These are phyloP conservation scores for Martiniozyma abietophila DNA, from an alignment of 805 yeast species.

Conservation along the genomic window DNA sequence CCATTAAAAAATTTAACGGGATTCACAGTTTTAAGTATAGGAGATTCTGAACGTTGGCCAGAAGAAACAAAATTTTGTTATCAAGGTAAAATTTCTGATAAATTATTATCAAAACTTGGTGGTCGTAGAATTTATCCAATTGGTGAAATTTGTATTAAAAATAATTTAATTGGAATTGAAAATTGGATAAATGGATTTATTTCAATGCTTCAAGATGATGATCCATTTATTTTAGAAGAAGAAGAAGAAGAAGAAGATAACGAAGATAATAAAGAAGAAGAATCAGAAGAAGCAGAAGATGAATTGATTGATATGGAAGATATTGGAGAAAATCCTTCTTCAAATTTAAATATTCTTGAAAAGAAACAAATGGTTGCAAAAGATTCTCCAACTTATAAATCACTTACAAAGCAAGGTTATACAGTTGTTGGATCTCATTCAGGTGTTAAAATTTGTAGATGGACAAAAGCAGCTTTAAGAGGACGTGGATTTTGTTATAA, in stretches of 20 bases:
- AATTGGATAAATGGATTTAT: constrained; percentile 62
- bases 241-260: constrained; percentile 31
- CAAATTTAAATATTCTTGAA: constrained; percentile 21
- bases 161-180: constrained; percentile 43
- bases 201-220: constrained; percentile 57
- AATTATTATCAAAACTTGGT: constrained; percentile 73
- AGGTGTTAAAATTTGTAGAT: constrained; percentile 89
- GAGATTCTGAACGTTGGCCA: constrained; percentile 83
- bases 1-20: constrained; percentile 67
- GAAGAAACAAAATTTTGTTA: constrained; percentile 69
- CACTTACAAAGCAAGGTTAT: constrained; percentile 88
- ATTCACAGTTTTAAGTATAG: constrained; percentile 78
- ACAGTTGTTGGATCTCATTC: constrained; percentile 90
- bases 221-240: constrained; percentile 45
- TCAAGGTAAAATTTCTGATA: constrained; percentile 70
- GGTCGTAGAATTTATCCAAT: constrained; percentile 76
- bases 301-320: constrained; percentile 76
- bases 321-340: constrained; percentile 21
- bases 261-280: constrained; percentile 11
- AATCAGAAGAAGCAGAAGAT: constrained; percentile 11
- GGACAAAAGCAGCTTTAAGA: constrained; percentile 92
- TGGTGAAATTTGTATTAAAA: constrained; percentile 76
- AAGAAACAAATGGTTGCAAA: constrained; percentile 82
- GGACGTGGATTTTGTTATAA: constrained; percentile 94
- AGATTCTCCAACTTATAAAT: constrained; percentile 79